phyloP scores from a whole-genome alignment of 768 basidiomycete species.

The Termitomyces sp. region DNA sequence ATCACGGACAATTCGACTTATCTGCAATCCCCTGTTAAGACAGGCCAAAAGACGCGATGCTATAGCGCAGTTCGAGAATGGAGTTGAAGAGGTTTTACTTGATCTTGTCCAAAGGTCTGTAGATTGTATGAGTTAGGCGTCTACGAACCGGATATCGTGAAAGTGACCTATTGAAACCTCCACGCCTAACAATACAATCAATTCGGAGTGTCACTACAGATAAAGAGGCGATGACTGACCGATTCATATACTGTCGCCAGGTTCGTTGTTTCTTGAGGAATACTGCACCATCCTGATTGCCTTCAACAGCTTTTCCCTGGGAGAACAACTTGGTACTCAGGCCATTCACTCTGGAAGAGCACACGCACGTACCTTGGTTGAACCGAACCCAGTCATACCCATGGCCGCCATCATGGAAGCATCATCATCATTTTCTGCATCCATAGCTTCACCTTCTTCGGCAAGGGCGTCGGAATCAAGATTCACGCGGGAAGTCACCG shows the following conservation, averaged over 20 bases:
- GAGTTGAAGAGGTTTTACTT: constrained; percentile 41
- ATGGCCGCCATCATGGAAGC: constrained; percentile 85
- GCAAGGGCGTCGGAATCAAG: constrained; percentile 36
- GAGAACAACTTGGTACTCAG: background rate
- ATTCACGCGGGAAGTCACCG: constrained; percentile 21
- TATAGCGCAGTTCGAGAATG: background rate
- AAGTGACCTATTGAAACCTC: constrained; percentile 76
- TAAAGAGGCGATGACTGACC: constrained; percentile 35
- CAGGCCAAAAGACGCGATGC: background rate
- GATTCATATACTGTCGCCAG: constrained; percentile 99
- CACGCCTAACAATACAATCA: constrained; percentile 45
- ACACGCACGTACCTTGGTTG: constrained; percentile 66
- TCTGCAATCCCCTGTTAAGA: constrained; percentile 7
- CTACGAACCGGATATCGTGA: background rate
- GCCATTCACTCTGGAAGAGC: background rate
- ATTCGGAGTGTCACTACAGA: constrained; percentile 1
- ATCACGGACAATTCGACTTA: constrained; percentile 13
- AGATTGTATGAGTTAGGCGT: constrained; percentile 15
- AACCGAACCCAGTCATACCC: constrained; percentile 84
- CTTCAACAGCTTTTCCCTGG: constrained; percentile 74
- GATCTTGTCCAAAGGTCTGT: constrained; percentile 91
- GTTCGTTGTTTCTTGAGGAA: constrained; percentile 79
- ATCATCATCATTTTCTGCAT: constrained; percentile 60
- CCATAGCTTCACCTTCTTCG: constrained; percentile 45
- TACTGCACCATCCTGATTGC: constrained; percentile 71